Conservation (phyloP, 2,329 filamentous ascomycete species). For the Claviceps paspali region DNA sequence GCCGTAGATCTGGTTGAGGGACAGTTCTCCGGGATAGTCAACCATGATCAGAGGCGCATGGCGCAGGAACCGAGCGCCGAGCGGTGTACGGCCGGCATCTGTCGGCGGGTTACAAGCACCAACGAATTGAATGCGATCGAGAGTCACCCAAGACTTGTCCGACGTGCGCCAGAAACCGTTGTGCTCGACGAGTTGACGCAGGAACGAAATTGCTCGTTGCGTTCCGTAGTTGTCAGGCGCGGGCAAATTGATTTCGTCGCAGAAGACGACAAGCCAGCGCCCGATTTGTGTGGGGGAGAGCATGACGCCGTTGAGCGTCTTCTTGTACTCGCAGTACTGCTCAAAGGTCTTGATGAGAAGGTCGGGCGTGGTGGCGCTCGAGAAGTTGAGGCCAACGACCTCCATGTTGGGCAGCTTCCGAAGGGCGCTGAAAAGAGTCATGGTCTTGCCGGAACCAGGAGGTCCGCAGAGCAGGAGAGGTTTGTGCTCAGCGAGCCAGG, state of each 20-base stretch:
- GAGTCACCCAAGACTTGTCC: constrained; percentile 93
- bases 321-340: constrained; percentile 99
- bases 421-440: constrained; percentile 96
- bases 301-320: constrained; percentile 90
- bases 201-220: constrained; percentile 90
- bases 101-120: constrained; percentile 97
- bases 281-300: constrained; percentile 94
- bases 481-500: constrained; percentile 98
- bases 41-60: constrained; percentile 99
- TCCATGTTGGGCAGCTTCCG: constrained; percentile 98
- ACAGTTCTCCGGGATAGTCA: constrained; percentile 92
- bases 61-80: constrained; percentile 84
- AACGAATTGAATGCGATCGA: constrained; percentile 97
- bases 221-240: constrained; percentile 96
- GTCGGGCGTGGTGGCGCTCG: constrained; percentile 93
- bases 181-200: constrained; percentile 93
- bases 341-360: constrained; percentile 98
- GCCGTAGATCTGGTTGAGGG: constrained; percentile 92
- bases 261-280: constrained; percentile 96
- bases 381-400: constrained; percentile 97
- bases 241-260: constrained; percentile 97
- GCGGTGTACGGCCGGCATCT: constrained; percentile 86
- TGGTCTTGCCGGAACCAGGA: constrained; percentile 97
- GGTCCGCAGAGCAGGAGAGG: constrained; percentile 91
- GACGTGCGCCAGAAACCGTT: constrained; percentile 98